Conservation (phyloP, 192 early-diverging fungal genomes). For the Backusella circina region DNA sequence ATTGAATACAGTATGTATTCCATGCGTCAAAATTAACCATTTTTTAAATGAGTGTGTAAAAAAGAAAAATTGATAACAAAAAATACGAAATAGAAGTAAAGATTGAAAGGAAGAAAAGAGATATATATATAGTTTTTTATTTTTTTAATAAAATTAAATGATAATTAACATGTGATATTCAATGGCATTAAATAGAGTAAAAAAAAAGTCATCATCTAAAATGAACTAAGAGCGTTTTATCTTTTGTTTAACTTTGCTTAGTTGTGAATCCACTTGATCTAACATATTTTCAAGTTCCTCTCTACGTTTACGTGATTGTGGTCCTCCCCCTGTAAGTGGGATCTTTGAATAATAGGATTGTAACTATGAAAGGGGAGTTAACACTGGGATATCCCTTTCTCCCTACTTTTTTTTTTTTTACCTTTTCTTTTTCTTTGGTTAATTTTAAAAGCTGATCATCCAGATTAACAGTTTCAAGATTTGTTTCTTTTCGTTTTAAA, state of each 20-base stretch:
- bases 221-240: constrained; percentile 27
- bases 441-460: constrained; percentile 38
- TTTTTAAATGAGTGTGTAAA: neutral
- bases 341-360: constrained; percentile 49
- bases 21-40: neutral
- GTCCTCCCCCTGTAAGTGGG: constrained; percentile 48
- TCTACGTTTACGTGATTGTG: constrained; percentile 38
- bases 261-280: constrained; percentile 44
- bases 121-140: neutral
- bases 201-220: neutral
- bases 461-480: constrained; percentile 25
- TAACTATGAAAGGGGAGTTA: constrained; percentile 25
- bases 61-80: neutral
- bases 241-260: constrained; percentile 46
- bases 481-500: constrained; percentile 1
- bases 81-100: neutral
- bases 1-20: neutral
- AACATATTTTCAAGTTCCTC: constrained; percentile 48
- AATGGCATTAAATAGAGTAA: neutral
- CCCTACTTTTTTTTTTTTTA: neutral
- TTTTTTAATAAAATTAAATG: neutral
- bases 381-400: neutral
- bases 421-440: constrained; percentile 43
- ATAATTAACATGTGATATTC: neutral
- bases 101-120: neutral